Conservation (phyloP, 805 yeast genomes). For the Lipomyces sp. region DNA sequence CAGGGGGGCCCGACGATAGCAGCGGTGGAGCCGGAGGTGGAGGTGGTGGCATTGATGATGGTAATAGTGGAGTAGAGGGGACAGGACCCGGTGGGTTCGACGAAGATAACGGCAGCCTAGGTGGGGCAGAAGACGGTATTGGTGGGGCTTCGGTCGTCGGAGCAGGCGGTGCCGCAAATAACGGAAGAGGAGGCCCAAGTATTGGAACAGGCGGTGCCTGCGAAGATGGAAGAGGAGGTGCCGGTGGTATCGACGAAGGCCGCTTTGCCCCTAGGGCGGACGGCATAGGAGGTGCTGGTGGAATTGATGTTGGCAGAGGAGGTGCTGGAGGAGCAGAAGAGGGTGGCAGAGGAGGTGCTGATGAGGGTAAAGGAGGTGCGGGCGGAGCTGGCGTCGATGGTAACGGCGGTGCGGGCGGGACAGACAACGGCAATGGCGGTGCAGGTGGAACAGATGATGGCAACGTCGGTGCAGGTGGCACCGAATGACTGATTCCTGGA, state of each 20-base stretch:
- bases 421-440: conserved; percentile 30
- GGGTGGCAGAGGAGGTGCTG: conserved; percentile 16
- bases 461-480: conserved; percentile 23
- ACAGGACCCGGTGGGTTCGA: conserved; percentile 31
- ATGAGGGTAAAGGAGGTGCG: conserved; percentile 11
- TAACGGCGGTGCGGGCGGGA: conserved; percentile 20
- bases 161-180: conserved; percentile 40
- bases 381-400: conserved; percentile 11
- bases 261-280: conserved; percentile 36
- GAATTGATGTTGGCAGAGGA: conserved; percentile 43
- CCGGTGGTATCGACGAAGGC: conserved; percentile 39
- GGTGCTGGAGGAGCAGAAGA: conserved; percentile 41
- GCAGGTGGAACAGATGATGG: conserved; percentile 35
- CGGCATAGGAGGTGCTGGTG: conserved; percentile 38
- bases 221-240: conserved; percentile 37
- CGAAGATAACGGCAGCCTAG: conserved; percentile 31
- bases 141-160: conserved; percentile 41
- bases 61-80: conserved; percentile 17
- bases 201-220: conserved; percentile 36
- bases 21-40: background rate
- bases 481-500: conserved; percentile 14
- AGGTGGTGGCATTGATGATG: conserved; percentile 15
- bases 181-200: conserved; percentile 31
- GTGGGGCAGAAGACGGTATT: conserved; percentile 4
- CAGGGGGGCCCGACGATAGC: conserved; percentile 29